Conservation (phyloP, 257 asterid genomes). For the Lithospermum erythrorhizon region DNA sequence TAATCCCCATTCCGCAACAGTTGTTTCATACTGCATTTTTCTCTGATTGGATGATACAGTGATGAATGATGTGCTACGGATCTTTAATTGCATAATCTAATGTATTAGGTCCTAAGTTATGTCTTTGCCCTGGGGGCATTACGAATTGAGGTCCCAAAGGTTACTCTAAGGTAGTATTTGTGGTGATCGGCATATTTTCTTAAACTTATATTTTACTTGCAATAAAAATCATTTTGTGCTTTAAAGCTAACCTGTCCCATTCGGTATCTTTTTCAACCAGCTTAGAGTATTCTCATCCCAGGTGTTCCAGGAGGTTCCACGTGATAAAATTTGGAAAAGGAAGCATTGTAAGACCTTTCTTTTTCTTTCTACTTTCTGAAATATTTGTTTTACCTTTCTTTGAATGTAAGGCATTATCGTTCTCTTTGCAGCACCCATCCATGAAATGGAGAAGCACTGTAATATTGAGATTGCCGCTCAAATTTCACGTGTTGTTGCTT, state of each 20-base stretch:
- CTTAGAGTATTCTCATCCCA: constrained; percentile 97
- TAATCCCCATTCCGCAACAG: too few relatives aligned
- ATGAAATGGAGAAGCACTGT: constrained; percentile 96
- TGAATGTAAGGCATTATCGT: constrained; percentile 12
- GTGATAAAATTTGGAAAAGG: constrained; percentile 82
- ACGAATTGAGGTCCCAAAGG: not conserved
- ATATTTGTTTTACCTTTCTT: constrained; percentile 14
- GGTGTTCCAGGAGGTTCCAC: constrained; percentile 95
- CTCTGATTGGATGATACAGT: too few relatives aligned
- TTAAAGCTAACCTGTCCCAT: constrained; percentile 12
- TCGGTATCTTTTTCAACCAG: constrained; percentile 35
- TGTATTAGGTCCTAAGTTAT: too few relatives aligned
- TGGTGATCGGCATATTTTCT: not conserved
- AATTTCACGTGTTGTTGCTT: constrained; percentile 55
- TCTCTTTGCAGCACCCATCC: constrained; percentile 70
- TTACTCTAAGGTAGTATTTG: not conserved
- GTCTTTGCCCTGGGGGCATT: not conserved
- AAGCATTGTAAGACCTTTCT: constrained; percentile 54
- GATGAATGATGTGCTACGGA: too few relatives aligned
- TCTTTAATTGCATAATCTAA: too few relatives aligned
- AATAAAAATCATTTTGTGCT: not conserved
- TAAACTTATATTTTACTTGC: not conserved
- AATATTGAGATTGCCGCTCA: constrained; percentile 95
- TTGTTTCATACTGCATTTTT: too few relatives aligned
- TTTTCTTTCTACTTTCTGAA: constrained; percentile 9